Conservation (phyloP, 495 filamentous ascomycete species). For the Margaritispora aquatica region DNA sequence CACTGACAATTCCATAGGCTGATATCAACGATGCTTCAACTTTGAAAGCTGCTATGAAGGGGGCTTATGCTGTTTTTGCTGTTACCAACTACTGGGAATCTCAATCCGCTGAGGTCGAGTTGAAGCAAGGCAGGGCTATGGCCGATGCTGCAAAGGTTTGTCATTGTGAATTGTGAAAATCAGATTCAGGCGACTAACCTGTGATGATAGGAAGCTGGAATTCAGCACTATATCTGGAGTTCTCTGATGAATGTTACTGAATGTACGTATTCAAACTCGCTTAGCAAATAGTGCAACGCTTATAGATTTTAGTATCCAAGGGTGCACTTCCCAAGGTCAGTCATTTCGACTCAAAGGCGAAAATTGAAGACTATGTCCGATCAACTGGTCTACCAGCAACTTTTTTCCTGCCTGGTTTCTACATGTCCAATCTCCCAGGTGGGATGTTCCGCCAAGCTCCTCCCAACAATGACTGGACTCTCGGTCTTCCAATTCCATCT, state of each 20-base stretch:
- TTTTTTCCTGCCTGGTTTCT: conserved; percentile 52
- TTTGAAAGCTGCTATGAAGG: conserved; percentile 43
- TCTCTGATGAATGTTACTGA: conserved; percentile 30
- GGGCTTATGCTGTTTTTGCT: conserved; percentile 48
- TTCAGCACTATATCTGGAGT: conserved; percentile 49
- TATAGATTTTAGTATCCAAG: conserved; percentile 27
- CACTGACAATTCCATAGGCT: conserved; percentile 26
- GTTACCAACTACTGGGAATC: conserved; percentile 53
- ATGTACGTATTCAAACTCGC: conserved; percentile 26
- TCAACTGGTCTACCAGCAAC: conserved; percentile 39
- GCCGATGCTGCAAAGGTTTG: conserved; percentile 44
- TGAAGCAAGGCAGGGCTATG: conserved; percentile 50
- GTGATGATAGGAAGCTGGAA: conserved; percentile 31
- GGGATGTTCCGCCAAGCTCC: conserved; percentile 24
- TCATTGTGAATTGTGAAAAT: not conserved
- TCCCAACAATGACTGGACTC: conserved; percentile 30
- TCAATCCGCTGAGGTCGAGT: conserved; percentile 41
- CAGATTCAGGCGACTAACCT: not conserved
- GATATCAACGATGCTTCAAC: conserved; percentile 43
- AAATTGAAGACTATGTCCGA: conserved; percentile 52
- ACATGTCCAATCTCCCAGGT: conserved; percentile 47
- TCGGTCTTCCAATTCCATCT: conserved; percentile 36
- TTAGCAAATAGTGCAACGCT: not conserved
- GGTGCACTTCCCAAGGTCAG: conserved; percentile 44
- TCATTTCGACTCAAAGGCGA: conserved; percentile 59